Base-by-base conservation (phyloP, 441 rosid genomes). In the Theobroma grandiflorum region DNA sequence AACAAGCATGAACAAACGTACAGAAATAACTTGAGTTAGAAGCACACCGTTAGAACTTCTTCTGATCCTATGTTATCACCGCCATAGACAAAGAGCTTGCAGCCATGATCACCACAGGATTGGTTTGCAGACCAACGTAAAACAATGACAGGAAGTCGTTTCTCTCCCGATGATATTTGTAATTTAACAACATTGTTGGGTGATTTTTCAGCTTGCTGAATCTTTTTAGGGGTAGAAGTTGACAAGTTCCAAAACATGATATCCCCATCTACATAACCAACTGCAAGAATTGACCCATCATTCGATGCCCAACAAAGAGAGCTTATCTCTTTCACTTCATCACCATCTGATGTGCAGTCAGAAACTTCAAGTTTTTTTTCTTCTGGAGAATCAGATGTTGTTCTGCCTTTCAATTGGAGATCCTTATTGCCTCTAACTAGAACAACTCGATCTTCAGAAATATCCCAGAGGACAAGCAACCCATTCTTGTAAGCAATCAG, bases 201-300 rank as follows among this genome's bases (percentile, higher is more conserved):
- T 70, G 85, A 74, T 73, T 85, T 84, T 80, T 85, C 85, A 74
- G 78, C 77, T 40, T 83, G 84, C 63, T 83, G 77, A 77, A 84
- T 84, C 81, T 84, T 86, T 75, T 84, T 66, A 37, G 84, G 55
- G 73, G 61, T 75, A 79, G 81, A 57, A 77, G 73, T 37, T 33
- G 77, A 77, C 72, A 86, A 61, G 79, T 87, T 83, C 95, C 93
- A 91, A 78, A 91, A 82, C 82, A 88, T 61, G 82, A 90, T 86
- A 88, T 91, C 95, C 77, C 95, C 93, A 80, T 90, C 95, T 66
- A 87, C 88, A 86, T 89, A 91, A 81, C 95, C 95, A 74, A 87
- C 92, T 67, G 92, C 92, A 79, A 91, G 91, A 83, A 89, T 77
- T 68, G 95, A 90, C 72, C 95, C 95, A 81, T 90, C 89, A 61